Percentiles rank a stretch among this genome's conserved stretches.
These are phyloP conservation scores for Leccinum incarnatum DNA, from an alignment of 768 basidiomycete species.

Conservation along the genomic window DNA sequence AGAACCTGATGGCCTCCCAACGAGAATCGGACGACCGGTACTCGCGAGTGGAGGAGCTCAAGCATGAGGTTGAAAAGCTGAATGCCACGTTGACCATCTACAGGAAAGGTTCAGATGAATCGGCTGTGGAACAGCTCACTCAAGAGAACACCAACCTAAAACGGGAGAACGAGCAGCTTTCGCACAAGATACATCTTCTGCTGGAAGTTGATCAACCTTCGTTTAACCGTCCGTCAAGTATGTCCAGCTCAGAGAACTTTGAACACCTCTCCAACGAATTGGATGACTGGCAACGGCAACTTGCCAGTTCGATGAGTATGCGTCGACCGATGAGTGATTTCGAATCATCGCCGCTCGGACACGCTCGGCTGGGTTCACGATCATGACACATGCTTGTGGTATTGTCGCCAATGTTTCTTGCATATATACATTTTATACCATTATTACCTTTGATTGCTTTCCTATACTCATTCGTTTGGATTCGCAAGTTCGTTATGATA, in stretches of 20 bases:
- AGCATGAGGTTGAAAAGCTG: constrained; percentile 75
- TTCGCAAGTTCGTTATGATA: constrained; percentile 40
- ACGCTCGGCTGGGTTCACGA: constrained; percentile 61
- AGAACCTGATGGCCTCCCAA: constrained; percentile 67
- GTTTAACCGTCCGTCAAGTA: constrained; percentile 65
- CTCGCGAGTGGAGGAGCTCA: constrained; percentile 72
- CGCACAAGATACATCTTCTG: constrained; percentile 87
- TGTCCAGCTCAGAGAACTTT: constrained; percentile 83
- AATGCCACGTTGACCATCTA: constrained; percentile 70
- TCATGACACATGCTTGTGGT: constrained; percentile 34
- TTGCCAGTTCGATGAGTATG: constrained; percentile 74
- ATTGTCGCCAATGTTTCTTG: constrained; percentile 21
- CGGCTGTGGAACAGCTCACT: constrained; percentile 75
- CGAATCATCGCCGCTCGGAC: constrained; percentile 52
- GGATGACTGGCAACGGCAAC: constrained; percentile 84
- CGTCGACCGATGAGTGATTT: constrained; percentile 72
- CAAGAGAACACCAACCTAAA: constrained; percentile 77
- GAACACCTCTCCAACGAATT: constrained; percentile 78
- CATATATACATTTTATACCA: constrained; percentile 37
- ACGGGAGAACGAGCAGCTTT: constrained; percentile 83
- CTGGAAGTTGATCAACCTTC: constrained; percentile 82
- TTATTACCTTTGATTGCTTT: constrained; percentile 36
- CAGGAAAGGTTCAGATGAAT: constrained; percentile 75
- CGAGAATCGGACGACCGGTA: constrained; percentile 79
- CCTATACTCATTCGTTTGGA: constrained; percentile 52